Percentiles rank a stretch among this genome's conserved stretches.
phyloP scores from a whole-genome alignment of 2,329 filamentous ascomycete genomes.

The Alternaria longipes region DNA sequence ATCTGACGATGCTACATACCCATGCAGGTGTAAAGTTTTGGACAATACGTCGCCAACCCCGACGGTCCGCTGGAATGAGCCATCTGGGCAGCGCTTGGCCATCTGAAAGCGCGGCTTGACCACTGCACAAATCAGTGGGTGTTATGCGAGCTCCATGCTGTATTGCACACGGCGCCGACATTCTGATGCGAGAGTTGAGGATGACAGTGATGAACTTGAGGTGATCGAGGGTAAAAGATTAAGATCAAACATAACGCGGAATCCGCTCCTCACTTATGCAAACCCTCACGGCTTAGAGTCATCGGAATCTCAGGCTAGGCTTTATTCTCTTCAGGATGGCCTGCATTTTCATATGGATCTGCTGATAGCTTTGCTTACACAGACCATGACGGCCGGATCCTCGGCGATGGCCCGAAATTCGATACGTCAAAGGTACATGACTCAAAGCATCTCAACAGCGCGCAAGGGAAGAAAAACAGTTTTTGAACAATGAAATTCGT shows the following conservation, averaged over 20 bases:
- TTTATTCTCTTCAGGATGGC: background rate
- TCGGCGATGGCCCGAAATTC: constrained; percentile 7
- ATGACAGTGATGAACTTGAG: background rate
- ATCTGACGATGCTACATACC: constrained; percentile 22
- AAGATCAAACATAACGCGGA: background rate
- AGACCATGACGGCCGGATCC: background rate
- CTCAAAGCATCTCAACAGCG: background rate
- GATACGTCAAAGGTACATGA: background rate
- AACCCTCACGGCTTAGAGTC: background rate
- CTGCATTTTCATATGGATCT: background rate
- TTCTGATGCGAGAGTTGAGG: background rate
- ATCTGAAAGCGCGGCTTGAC: background rate
- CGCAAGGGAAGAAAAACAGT: background rate
- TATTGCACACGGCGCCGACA: background rate
- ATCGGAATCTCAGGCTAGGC: background rate
- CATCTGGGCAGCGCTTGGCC: constrained; percentile 30
- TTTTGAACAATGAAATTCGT: background rate
- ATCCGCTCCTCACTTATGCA: background rate
- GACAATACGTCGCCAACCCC: constrained; percentile 42
- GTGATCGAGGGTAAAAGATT: background rate
- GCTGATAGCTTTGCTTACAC: constrained; percentile 1
- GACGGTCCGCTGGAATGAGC: constrained; percentile 34
- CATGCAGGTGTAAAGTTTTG: constrained; percentile 50
- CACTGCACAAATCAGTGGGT: background rate
- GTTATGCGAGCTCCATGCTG: background rate